Base-by-base conservation (phyloP, 2,329 filamentous ascomycete genomes). In the Sordariomycetes sp. region DNA sequence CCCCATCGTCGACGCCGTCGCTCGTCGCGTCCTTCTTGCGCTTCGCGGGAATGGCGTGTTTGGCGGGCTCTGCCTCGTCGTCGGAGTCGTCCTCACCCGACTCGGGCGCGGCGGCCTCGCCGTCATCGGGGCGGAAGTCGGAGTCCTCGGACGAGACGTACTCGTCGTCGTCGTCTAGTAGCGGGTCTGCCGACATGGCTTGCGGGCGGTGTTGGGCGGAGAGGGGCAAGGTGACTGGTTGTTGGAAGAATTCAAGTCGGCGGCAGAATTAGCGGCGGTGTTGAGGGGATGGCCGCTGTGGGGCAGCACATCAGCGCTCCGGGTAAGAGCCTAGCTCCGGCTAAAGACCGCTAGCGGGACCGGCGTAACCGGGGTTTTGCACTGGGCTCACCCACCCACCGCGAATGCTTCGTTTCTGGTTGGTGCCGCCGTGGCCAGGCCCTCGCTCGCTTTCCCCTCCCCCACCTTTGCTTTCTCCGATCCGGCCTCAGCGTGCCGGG, bases 121-220 rank as follows among this genome's bases (percentile, higher is more conserved):
- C 77, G 20, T 76, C 75, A 53, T 83, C 83, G n/a, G 81, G 82
- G 25, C 84, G 80, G 61, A 90, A 90, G 66, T 90, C 86, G 11
- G 86, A 88, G 67, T 90, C 87, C 63, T 89, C 83, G 3, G 86
- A 85, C 1, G 86, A 89, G 18, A 78, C 81, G 65, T 89, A 89
- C 60, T 82, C 74, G 60, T 81, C 79, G 60, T 81, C 79, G 24
- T 78, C 76, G 20, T 79, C 76, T 58, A 69, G 22, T n/a, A 40
- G 62, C 22, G 70, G 68, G 54, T 77, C 75, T 54, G 70, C 65
- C 14, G 72, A 64, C 78, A 81, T 81, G 57, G 61, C 71, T 58
- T 53, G 34, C 25, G n/a, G 46, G 46, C n/a, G 46, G 20, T 24
- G 20, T 8, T 24, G n/a, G 46, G 5, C 51, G 54, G 32, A 54